Base-by-base conservation (phyloP, 2,329 filamentous ascomycete genomes). In the Neofusicoccum laricinum region DNA sequence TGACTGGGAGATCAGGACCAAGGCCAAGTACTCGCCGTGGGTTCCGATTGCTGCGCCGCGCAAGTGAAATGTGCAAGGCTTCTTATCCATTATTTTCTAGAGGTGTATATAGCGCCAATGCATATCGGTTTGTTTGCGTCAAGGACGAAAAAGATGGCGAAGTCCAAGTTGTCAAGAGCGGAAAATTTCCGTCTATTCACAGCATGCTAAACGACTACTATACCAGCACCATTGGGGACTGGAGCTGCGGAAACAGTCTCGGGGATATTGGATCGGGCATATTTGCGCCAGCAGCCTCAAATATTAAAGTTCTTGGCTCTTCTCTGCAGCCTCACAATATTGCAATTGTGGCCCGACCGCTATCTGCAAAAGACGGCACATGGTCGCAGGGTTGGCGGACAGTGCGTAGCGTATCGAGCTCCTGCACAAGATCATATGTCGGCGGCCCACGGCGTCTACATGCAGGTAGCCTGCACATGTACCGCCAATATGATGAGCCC, bases 21-120 rank as follows among this genome's bases (percentile, higher is more conserved):
- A 82, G 76, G 78, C 74, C 72, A 84, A 84, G 78, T 81, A 80
- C 71, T 68, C 72, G 36, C 71, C 81, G 15, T 84, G 81, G 81
- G 73, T 73, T 66, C 81, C 81, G n/a, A 77, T 79, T 25, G 80
- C 76, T 57, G 81, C 80, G 68, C 69, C 79, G 48, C 74, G 81
- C 57, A 57, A 64, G 45, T 64, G 36, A 50, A 63, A 1, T 15
- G 19, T 19, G 15, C 14, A 32, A 8, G 34, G 36, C 14, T 34
- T 58, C 15, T 34, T 43, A 30, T 45, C 25, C 53, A 19, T 57
- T 17, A 30, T 32, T 11, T n/a, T 34, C 25, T 58, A 58, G 53
- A 58, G 53, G 38, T 41, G 40, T 58, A 58, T 58, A 58, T 58
- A 58, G 40, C 53, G 53, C 53, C 53, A 58, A 58, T 58, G 38